These are phyloP conservation scores for Lentinula raphanica DNA, from an alignment of 768 basidiomycete genomes.

Conservation along the genomic window DNA sequence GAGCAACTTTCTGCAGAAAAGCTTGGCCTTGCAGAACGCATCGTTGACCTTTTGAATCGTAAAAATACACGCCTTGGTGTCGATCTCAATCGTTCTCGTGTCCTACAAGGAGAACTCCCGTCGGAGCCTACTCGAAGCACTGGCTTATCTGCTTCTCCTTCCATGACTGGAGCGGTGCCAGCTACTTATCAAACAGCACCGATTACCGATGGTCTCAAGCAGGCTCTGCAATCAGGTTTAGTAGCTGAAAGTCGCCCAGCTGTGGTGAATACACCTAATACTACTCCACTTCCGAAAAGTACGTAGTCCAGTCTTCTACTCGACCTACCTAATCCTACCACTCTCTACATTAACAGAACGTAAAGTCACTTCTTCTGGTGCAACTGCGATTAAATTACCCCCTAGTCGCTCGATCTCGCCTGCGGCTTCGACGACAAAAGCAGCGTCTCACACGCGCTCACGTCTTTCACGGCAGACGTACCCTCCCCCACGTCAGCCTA, in stretches of 20 bases:
- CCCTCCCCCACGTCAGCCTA: constrained; percentile 16
- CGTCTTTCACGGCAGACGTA: constrained; percentile 43
- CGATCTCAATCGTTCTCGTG: constrained; percentile 42
- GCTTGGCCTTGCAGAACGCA: constrained; percentile 37
- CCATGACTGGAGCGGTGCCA: background rate
- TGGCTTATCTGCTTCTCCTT: background rate
- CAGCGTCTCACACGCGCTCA: constrained; percentile 40
- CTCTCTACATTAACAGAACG: constrained; percentile 28
- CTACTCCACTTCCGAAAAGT: constrained; percentile 37
- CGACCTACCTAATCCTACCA: background rate
- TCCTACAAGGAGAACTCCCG: constrained; percentile 39
- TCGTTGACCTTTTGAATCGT: constrained; percentile 43
- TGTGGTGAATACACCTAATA: constrained; percentile 21
- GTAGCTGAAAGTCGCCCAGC: constrained; percentile 15
- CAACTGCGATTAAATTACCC: constrained; percentile 38
- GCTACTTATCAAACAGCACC: background rate
- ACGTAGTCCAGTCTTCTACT: constrained; percentile 12
- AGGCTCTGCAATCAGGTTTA: background rate
- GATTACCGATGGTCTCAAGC: background rate
- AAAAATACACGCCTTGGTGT: constrained; percentile 45
- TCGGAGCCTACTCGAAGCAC: constrained; percentile 9
- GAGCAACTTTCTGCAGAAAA: constrained; percentile 42
- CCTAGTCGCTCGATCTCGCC: constrained; percentile 21
- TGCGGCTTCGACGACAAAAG: constrained; percentile 33
- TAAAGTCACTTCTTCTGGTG: constrained; percentile 24